A percentile compares a stretch with the other conserved stretches of the same genome.
These are phyloP conservation scores for Posidonia oceanica DNA, from an alignment of 116 monocot genomes.

Conservation along the genomic window DNA sequence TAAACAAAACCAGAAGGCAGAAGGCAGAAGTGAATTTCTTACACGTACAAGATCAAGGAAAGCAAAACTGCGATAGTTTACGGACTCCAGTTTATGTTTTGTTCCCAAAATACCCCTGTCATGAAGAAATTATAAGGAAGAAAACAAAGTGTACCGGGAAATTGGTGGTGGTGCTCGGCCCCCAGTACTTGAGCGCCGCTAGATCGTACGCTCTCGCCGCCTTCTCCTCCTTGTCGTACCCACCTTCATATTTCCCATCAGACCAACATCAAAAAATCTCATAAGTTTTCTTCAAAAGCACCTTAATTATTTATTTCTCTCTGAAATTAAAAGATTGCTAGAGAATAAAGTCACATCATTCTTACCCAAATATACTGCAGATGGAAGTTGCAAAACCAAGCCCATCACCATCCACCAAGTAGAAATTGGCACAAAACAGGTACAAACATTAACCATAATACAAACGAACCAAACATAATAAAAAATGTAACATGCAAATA, in stretches of 20 bases:
- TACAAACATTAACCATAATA: neutral
- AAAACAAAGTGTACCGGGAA: conserved; percentile 46
- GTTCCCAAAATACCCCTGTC: neutral
- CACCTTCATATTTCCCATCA: conserved; percentile 28
- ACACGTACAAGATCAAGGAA: too few species aligned
- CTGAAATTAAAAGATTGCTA: too few species aligned
- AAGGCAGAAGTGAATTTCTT: neutral
- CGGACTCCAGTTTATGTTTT: too few species aligned
- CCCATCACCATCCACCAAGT: conserved; percentile 1
- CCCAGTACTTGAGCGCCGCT: conserved; percentile 98
- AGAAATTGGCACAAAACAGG: neutral
- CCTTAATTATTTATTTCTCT: too few species aligned
- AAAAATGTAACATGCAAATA: neutral
- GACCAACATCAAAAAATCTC: neutral
- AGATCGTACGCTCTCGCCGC: conserved; percentile 96
- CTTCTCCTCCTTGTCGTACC: conserved; percentile 96
- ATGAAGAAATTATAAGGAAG: neutral
- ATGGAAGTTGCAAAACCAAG: neutral
- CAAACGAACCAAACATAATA: neutral
- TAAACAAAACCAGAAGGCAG: too few species aligned
- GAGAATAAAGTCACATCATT: neutral
- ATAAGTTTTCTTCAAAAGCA: too few species aligned
- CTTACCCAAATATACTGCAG: conserved; percentile 84
- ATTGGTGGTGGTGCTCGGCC: conserved; percentile 86
- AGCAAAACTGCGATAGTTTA: too few species aligned